Evolutionary conservation across 352 stramenopile species (phyloP).

Genomic region (Peronosclerospora sorghi): DNA sequence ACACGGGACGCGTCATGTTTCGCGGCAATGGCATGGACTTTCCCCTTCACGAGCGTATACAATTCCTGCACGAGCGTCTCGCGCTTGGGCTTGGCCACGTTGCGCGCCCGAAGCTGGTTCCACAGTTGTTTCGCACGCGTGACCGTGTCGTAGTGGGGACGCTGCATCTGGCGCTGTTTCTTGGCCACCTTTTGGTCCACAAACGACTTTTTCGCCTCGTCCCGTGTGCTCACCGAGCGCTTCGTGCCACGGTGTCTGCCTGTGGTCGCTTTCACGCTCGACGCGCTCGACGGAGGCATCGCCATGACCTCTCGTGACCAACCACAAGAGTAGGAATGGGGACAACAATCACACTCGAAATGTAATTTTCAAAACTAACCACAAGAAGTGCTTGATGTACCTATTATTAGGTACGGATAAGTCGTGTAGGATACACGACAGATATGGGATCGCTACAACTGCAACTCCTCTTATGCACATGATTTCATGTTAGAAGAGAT

Average conservation of each 20-base stretch:
- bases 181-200: conserved; percentile 84
- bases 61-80: conserved; percentile 85
- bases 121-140: conserved; percentile 91
- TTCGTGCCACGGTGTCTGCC: conserved; percentile 48
- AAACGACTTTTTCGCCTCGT: conserved; percentile 74
- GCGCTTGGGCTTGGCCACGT: conserved; percentile 75
- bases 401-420: no score
- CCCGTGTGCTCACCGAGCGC: conserved; percentile 27
- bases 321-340: no score
- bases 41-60: conserved; percentile 86
- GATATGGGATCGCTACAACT: no score
- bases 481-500: no score
- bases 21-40: conserved; percentile 90
- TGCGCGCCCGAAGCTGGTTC: conserved; percentile 89
- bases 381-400: no score
- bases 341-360: no score
- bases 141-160: conserved; percentile 89
- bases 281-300: no score
- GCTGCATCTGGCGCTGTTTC: conserved; percentile 91
- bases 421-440: no score
- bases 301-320: no score
- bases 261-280: no score
- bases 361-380: no score
- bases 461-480: no score
- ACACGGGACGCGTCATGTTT: conserved; percentile 94